Conservation (phyloP, 2,329 filamentous ascomycete genomes). For the Cryphonectria radicalis region DNA sequence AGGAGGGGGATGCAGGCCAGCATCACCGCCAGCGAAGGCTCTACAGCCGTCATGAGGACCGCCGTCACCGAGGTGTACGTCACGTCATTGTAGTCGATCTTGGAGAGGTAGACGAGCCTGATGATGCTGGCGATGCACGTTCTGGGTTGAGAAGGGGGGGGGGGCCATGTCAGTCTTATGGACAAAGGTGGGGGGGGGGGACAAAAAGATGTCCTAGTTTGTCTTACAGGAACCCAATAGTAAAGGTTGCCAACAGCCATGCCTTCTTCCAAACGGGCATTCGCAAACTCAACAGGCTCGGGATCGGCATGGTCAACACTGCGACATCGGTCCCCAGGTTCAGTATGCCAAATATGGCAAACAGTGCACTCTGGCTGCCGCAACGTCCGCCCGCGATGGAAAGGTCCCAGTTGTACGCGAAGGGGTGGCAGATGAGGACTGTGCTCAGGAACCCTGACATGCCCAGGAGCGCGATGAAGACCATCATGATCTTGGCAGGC, state of each 20-base stretch:
- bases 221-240: constrained; percentile 41
- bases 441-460: constrained; percentile 37
- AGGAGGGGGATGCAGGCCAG: constrained; percentile 47
- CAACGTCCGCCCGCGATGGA: constrained; percentile 39
- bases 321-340: constrained; percentile 9
- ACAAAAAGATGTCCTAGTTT: neutral
- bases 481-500: constrained; percentile 33
- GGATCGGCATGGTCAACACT: constrained; percentile 15
- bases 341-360: constrained; percentile 14
- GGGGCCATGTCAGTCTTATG: neutral
- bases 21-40: constrained; percentile 45
- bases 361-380: constrained; percentile 34
- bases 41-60: constrained; percentile 42
- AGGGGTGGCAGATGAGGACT: constrained; percentile 43
- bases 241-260: constrained; percentile 38
- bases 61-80: constrained; percentile 41
- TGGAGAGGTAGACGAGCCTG: constrained; percentile 40
- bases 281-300: constrained; percentile 36
- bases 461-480: constrained; percentile 35
- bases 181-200: no score
- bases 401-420: constrained; percentile 43
- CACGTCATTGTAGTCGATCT: constrained; percentile 41
- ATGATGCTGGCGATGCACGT: constrained; percentile 42
- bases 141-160: constrained; percentile 32
- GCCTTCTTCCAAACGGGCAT: constrained; percentile 39